Percentiles rank a stretch among this genome's conserved stretches.
phyloP scores from a whole-genome alignment of 768 basidiomycete genomes.

The Tubosaeta sp. region DNA sequence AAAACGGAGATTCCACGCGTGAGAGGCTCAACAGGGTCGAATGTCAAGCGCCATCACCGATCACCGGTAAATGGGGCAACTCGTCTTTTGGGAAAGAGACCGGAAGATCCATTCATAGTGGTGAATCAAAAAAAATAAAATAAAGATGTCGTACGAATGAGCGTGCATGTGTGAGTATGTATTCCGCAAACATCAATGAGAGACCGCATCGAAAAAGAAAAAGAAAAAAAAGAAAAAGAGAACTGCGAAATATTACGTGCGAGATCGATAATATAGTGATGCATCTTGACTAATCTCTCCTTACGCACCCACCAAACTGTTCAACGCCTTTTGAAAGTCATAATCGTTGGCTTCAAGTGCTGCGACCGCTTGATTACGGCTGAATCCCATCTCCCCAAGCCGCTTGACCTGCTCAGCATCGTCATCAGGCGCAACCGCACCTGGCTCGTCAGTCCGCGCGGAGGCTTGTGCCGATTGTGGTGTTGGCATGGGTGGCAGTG shows the following conservation, averaged over 20 bases:
- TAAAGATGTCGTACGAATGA: slow-evolving; percentile 22
- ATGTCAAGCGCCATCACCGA: not conserved
- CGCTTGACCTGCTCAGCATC: slow-evolving; percentile 76
- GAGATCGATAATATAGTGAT: slow-evolving; percentile 16
- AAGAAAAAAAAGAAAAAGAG: not conserved
- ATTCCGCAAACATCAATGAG: slow-evolving; percentile 23
- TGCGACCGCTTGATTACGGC: slow-evolving; percentile 70
- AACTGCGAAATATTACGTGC: slow-evolving; percentile 13
- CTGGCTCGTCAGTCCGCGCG: slow-evolving; percentile 44
- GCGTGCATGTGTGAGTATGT: slow-evolving; percentile 26
- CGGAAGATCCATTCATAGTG: slow-evolving; percentile 16
- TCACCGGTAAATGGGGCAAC: not conserved
- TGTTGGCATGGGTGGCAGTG: slow-evolving; percentile 40
- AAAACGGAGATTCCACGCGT: slow-evolving; percentile 8
- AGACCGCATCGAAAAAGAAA: slow-evolving; percentile 4
- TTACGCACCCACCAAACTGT: slow-evolving; percentile 55
- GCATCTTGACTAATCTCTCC: slow-evolving; percentile 8
- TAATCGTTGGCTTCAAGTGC: slow-evolving; percentile 85
- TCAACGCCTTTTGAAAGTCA: slow-evolving; percentile 73
- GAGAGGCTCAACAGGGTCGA: slow-evolving; percentile 6
- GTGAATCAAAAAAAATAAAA: not conserved
- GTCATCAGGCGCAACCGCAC: slow-evolving; percentile 51
- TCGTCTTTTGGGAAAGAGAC: slow-evolving; percentile 6
- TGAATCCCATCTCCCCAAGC: slow-evolving; percentile 89
- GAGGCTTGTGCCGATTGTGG: slow-evolving; percentile 32